These are phyloP conservation scores for Biancaea sappan DNA, from an alignment of 306 rosid genomes.

Conservation along the genomic window DNA sequence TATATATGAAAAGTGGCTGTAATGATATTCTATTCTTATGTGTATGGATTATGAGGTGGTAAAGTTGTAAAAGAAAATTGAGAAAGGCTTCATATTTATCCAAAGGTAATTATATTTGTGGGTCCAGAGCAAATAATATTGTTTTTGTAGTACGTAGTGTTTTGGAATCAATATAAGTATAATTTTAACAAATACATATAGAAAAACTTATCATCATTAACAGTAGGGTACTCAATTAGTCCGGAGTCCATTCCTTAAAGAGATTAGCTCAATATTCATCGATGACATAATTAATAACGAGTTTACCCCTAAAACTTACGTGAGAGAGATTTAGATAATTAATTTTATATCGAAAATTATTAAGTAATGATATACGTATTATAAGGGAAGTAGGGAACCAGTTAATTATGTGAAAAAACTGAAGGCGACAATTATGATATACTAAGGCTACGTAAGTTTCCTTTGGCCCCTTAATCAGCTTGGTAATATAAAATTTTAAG, in stretches of 20 bases:
- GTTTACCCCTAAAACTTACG: neutral
- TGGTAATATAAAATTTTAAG: neutral
- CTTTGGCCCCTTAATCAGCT: constrained; percentile 6
- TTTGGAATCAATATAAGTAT: neutral
- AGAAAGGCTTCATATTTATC: constrained; percentile 6
- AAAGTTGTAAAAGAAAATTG: neutral
- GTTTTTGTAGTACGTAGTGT: neutral
- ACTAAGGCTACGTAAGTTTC: constrained; percentile 27
- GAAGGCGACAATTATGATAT: constrained; percentile 24
- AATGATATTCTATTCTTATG: neutral
- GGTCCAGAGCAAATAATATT: constrained; percentile 33
- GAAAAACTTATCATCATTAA: neutral
- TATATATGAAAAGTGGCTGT: neutral
- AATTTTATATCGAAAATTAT: constrained; percentile 36
- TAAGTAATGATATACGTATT: constrained; percentile 54
- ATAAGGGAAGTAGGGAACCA: constrained; percentile 25
- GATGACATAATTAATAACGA: constrained; percentile 18
- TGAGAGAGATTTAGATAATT: constrained; percentile 26
- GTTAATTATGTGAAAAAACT: neutral
- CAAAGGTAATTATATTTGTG: constrained; percentile 18
- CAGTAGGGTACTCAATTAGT: neutral
- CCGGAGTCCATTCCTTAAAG: neutral
- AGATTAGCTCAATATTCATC: constrained; percentile 12
- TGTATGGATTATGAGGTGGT: neutral
- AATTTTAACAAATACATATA: neutral